Conservation (phyloP, 768 basidiomycete genomes). For the Thelephora ganbajun region DNA sequence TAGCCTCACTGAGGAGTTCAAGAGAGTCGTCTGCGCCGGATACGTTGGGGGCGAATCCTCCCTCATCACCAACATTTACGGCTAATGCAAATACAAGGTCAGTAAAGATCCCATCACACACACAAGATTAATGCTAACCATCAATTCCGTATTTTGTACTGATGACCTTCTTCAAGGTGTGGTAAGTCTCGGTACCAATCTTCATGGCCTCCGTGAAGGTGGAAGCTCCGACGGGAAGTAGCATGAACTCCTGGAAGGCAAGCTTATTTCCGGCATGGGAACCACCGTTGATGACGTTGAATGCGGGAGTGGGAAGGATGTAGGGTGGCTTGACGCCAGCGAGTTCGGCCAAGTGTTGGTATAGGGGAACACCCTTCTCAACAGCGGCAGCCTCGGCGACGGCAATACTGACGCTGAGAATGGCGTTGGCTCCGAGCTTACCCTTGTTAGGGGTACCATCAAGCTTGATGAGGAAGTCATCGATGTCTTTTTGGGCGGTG, state of each 20-base stretch:
- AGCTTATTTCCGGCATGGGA: conserved; percentile 99
- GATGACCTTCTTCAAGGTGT: conserved; percentile 98
- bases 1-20: conserved; percentile 89
- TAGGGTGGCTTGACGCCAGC: conserved; percentile 92
- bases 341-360: conserved; percentile 92
- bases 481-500: conserved; percentile 87
- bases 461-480: conserved; percentile 95
- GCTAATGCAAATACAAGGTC: conserved; percentile 31
- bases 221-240: conserved; percentile 85
- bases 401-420: conserved; percentile 96
- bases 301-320: conserved; percentile 81
- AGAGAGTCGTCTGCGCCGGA: conserved; percentile 94
- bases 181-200: conserved; percentile 96
- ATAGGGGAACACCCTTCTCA: conserved; percentile 90
- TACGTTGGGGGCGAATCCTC: conserved; percentile 98
- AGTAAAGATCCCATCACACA: conserved; percentile 5
- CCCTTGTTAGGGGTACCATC: conserved; percentile 98
- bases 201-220: conserved; percentile 96
- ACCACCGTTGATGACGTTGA: conserved; percentile 99
- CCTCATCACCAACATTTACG: conserved; percentile 98
- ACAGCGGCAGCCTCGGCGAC: conserved; percentile 87
- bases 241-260: conserved; percentile 99
- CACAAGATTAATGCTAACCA: conserved; percentile 34
- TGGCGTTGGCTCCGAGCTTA: conserved; percentile 97
- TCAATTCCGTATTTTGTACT: conserved; percentile 98